Percentiles rank a stretch among this genome's conserved stretches.
phyloP scores from a whole-genome alignment of 352 stramenopile genomes.

The Pythium graminicola region DNA sequence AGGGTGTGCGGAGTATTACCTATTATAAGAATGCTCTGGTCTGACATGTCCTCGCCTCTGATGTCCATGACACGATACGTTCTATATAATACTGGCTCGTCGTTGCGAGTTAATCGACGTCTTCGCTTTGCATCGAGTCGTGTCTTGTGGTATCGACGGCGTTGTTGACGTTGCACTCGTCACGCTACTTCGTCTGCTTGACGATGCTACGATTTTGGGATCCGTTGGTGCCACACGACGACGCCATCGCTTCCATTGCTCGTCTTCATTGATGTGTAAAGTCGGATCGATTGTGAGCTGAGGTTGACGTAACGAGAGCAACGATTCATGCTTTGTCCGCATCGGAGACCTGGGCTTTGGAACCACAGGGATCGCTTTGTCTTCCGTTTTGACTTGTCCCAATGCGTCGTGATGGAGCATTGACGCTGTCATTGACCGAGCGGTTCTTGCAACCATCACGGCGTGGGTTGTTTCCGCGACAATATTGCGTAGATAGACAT shows the following conservation, averaged over 20 bases:
- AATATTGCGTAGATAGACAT: constrained; percentile 38
- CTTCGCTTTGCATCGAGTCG: neutral
- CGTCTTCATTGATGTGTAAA: constrained; percentile 5
- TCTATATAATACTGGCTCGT: constrained; percentile 1
- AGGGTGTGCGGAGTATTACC: too few species aligned
- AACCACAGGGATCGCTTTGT: neutral
- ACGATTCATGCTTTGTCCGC: too few species aligned
- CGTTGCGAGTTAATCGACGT: neutral
- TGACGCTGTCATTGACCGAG: neutral
- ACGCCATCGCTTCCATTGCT: constrained; percentile 32
- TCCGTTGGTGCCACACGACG: constrained; percentile 18
- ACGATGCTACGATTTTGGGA: neutral
- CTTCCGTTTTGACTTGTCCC: neutral
- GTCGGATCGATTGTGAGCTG: neutral
- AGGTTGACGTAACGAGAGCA: neutral
- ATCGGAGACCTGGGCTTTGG: neutral
- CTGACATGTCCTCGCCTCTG: neutral
- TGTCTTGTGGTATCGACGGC: neutral
- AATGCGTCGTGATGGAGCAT: neutral
- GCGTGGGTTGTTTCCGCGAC: constrained; percentile 56
- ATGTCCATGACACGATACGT: too few species aligned
- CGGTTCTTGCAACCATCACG: constrained; percentile 41
- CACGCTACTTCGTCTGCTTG: constrained; percentile 1
- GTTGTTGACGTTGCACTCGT: neutral
- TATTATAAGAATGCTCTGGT: constrained; percentile 1